Base-by-base conservation (phyloP, 2,329 filamentous ascomycete species). In the Arthrobotrys pseudoclavata region DNA sequence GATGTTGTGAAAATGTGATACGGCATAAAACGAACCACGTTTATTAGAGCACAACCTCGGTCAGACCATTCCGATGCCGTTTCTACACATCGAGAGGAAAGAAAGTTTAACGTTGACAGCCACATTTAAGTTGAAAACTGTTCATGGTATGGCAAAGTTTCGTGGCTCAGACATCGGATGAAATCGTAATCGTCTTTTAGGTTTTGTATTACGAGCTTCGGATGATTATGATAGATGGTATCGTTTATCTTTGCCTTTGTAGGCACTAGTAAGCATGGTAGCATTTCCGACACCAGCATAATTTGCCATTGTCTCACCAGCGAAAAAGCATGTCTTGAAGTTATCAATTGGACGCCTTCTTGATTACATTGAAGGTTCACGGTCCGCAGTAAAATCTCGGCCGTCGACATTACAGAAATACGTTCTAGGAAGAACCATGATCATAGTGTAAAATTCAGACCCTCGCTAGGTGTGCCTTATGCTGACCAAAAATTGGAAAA, bases 111-210 rank as follows among this genome's bases (percentile, higher is more conserved):
- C 7, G 10, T 42, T n/a, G 15, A 52, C 34, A 66, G 48, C 42
- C 42, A 66, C 62, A 67, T n/a, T 37, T 34, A 57, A 37, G 24
- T 18, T 48, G 60, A 57, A 24, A 42, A 50, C 48, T 45, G 13
- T 61, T 22, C 15, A 31, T 24, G 22, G 26, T 29, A 40, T 40
- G 26, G 42, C 15, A 45, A 26, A 12, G 47, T 40, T 4, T 55
- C 62, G 66, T 67, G 50, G 66, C 66, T 70, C 24, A 71, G 62
- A 71, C 62, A 77, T 77, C 74, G 61, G 74, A 77, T 67, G 74
- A 77, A 77, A 67, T 67, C 60, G 74, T 64, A 71, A 57, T 62
- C 45, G 13, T 66, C 62, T 53, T 50, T 62, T n/a, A 53, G 34
- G 40, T 62, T 48, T 70, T 45, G 52, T 40, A 53, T 45, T 40